These are phyloP conservation scores for Camellia japonica DNA, from an alignment of 148 eudicot genomes.

Conservation along the genomic window DNA sequence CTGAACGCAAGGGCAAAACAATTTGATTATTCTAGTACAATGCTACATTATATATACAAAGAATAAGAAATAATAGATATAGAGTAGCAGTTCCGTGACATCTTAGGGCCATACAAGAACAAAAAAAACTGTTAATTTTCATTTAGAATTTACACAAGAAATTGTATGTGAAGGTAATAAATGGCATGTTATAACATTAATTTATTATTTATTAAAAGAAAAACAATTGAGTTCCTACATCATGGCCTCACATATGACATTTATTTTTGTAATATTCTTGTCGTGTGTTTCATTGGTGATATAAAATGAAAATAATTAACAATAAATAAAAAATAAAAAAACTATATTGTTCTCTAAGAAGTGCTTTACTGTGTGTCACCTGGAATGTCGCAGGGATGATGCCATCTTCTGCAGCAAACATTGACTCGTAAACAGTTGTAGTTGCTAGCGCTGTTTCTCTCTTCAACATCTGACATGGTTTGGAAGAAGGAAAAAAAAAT, in stretches of 20 bases:
- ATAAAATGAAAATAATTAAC: background rate
- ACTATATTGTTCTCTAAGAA: background rate
- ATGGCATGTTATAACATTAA: background rate
- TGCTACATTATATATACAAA: too few relatives aligned
- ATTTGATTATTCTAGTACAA: too few relatives aligned
- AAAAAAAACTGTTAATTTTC: background rate
- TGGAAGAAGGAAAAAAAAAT: constrained; percentile 2
- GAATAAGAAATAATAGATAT: too few relatives aligned
- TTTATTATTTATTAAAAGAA: too few relatives aligned
- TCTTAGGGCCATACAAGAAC: background rate
- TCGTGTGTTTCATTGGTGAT: background rate
- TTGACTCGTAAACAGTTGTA: constrained; percentile 89
- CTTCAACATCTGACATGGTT: constrained; percentile 51
- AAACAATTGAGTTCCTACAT: background rate
- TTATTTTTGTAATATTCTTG: background rate
- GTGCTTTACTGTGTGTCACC: constrained; percentile 37
- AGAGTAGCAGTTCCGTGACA: background rate
- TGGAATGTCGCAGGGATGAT: constrained; percentile 93
- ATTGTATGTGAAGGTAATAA: background rate
- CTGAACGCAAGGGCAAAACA: background rate
- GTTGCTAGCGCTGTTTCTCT: constrained; percentile 95
- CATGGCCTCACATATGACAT: background rate
- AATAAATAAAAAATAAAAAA: background rate
- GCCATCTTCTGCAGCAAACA: constrained; percentile 98
- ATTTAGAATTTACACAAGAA: too few relatives aligned